Evolutionary conservation across 106 monocot genomes (phyloP), one percentile per base, ranked within the genome.

Genomic region (Posidonia australis): DNA sequence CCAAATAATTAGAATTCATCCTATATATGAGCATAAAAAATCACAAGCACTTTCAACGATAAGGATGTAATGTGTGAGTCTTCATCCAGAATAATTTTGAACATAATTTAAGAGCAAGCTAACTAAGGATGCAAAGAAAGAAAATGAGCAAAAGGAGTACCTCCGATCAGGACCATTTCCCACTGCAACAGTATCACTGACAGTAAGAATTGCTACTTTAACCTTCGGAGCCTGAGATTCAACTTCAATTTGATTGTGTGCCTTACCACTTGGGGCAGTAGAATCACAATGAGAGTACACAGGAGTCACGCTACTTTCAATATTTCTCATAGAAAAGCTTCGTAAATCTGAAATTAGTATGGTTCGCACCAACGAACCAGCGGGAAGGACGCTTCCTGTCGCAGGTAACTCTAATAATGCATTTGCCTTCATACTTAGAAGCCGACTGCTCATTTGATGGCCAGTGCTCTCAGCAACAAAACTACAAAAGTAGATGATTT

Each of bases 381-480:
- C 78, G 76, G 73, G 53, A 44, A 91, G 64, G 67, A 73, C 78
- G 30, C 79, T 28, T 55, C 73, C 79, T 11, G 74, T 77, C 47
- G 80, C 71, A 16, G 84, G 83, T 42, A 98, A 59, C 75, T 87
- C 83, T 48, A 98, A 62, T 46, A 98, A 88, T 55, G 85, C 87
- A 87, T 91, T 98, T 54, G 87, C 98, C 66, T 91, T 98, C 98
- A 98, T 83, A 76, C 91, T 87, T 18, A 90, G 61, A 47, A 98
- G 80, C 19, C 98, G 90, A 73, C 98, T 85, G 63, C 98, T 98
- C 63, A 73, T 58, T 73, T 91, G 98, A 44, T 79, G 64, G 32
- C 98, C 98, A 26, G 91, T 98, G 80, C 98, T 91, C 78, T 83
- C 81, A 73, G 90, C 98, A 77, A 88, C 67, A 73, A 84, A 98